Conservation (phyloP, 139 green algal species). For the Tetraselmis striata region DNA sequence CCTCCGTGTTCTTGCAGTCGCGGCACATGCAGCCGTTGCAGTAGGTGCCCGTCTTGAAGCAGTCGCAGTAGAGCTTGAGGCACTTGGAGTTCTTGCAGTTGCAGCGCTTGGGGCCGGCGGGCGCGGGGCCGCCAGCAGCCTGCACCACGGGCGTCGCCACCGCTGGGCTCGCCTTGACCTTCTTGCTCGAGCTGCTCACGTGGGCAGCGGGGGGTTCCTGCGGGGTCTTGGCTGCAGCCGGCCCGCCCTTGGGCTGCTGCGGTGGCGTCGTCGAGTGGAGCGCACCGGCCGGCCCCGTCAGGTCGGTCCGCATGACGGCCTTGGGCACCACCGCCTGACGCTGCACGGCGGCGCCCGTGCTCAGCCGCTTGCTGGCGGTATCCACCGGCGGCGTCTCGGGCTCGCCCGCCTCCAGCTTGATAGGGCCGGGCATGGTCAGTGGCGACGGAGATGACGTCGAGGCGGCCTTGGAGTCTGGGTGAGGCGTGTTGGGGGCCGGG, state of each 20-base stretch:
- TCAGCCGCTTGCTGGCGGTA: too few species aligned
- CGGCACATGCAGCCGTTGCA: constrained; percentile 54
- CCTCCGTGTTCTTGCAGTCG: constrained; percentile 48
- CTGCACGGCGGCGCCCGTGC: too few species aligned
- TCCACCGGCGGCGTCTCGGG: not conserved
- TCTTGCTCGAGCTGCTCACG: too few species aligned
- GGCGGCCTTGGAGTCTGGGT: not conserved
- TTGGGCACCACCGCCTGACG: not conserved
- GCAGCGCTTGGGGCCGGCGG: constrained; percentile 6
- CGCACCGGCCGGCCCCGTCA: too few species aligned
- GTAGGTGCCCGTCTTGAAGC: constrained; percentile 35
- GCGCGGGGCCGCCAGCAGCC: not conserved
- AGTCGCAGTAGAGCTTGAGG: constrained; percentile 27
- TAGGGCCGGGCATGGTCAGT: not conserved
- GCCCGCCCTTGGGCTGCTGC: not conserved
- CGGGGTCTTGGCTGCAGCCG: not conserved
- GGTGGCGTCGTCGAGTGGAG: too few species aligned
- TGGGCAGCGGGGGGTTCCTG: not conserved
- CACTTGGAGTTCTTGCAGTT: constrained; percentile 24
- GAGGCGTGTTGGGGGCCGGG: too few species aligned
- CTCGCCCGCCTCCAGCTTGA: not conserved
- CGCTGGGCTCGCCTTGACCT: too few species aligned
- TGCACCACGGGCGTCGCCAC: not conserved
- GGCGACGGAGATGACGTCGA: not conserved
- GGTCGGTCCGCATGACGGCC: not conserved